These are phyloP conservation scores for Castanospermum australe DNA, from an alignment of 306 rosid species.

Conservation along the genomic window DNA sequence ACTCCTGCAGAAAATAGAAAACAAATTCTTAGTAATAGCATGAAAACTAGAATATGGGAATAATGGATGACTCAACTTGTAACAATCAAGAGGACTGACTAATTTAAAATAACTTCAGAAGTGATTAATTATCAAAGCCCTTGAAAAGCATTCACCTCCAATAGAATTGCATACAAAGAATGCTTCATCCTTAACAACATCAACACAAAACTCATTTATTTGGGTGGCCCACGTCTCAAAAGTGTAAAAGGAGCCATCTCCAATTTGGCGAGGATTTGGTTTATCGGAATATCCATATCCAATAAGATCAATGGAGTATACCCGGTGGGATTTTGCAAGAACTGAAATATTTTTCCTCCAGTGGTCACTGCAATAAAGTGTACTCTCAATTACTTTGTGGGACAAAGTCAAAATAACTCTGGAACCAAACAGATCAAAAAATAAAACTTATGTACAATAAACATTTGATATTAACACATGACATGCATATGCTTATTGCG, in stretches of 20 bases:
- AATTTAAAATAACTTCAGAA: neutral
- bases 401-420: conserved; percentile 18
- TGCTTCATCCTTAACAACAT: conserved; percentile 73
- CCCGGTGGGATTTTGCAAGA: conserved; percentile 79
- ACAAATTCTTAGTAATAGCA: neutral
- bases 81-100: neutral
- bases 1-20: conserved; percentile 56
- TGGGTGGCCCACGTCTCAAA: conserved; percentile 97
- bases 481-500: neutral
- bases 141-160: conserved; percentile 60
- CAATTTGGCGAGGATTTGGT: conserved; percentile 76
- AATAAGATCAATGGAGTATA: conserved; percentile 84
- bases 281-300: conserved; percentile 98
- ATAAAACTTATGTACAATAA: conserved; percentile 9
- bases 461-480: neutral
- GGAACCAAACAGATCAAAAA: conserved; percentile 25
- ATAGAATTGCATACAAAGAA: conserved; percentile 93
- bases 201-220: conserved; percentile 70
- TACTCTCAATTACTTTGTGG: conserved; percentile 24
- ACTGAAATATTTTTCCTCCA: conserved; percentile 85
- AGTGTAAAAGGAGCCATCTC: conserved; percentile 64
- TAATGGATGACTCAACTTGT: neutral
- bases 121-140: neutral
- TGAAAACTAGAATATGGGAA: neutral
- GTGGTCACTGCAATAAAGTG: conserved; percentile 76